phyloP scores from a whole-genome alignment of 495 filamentous ascomycete species.

The Platismatia glauca region DNA sequence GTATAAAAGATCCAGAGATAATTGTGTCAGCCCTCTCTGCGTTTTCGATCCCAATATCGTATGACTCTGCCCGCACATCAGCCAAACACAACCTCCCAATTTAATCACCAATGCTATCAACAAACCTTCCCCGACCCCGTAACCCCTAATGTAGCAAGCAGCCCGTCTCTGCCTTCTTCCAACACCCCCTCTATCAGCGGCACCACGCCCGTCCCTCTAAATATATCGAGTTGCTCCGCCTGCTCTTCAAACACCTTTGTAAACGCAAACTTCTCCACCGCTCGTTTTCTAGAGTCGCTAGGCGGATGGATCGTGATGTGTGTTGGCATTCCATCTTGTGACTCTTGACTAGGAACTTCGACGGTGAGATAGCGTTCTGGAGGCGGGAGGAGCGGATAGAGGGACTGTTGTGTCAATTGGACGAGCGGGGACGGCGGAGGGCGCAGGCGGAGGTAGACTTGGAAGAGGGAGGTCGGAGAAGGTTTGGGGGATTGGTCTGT shows the following conservation, averaged over 20 bases:
- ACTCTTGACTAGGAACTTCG: conserved; percentile 46
- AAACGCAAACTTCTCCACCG: conserved; percentile 89
- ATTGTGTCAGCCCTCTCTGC: conserved; percentile 83
- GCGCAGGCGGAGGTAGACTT: conserved; percentile 85
- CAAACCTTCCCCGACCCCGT: conserved; percentile 92
- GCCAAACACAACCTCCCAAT: conserved; percentile 9
- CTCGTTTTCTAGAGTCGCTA: conserved; percentile 65
- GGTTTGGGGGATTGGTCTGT: conserved; percentile 36
- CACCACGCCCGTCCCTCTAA: conserved; percentile 70
- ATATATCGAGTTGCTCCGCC: conserved; percentile 75
- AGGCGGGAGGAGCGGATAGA: conserved; percentile 26
- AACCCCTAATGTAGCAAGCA: conserved; percentile 87
- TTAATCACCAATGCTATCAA: not conserved
- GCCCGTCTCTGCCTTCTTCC: conserved; percentile 71
- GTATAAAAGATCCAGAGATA: conserved; percentile 84
- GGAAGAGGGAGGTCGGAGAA: conserved; percentile 60
- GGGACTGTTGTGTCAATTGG: conserved; percentile 26
- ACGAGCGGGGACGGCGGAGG: conserved; percentile 46
- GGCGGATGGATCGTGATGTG: conserved; percentile 86
- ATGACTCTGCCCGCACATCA: conserved; percentile 59
- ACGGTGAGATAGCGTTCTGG: conserved; percentile 71
- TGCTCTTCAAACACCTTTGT: conserved; percentile 87
- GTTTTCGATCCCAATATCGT: conserved; percentile 88
- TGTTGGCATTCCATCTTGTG: conserved; percentile 44
- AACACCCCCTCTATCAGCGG: conserved; percentile 71